Evolutionary conservation across 2,329 filamentous ascomycete species (phyloP).

Genomic region (Orbilia quercus): DNA sequence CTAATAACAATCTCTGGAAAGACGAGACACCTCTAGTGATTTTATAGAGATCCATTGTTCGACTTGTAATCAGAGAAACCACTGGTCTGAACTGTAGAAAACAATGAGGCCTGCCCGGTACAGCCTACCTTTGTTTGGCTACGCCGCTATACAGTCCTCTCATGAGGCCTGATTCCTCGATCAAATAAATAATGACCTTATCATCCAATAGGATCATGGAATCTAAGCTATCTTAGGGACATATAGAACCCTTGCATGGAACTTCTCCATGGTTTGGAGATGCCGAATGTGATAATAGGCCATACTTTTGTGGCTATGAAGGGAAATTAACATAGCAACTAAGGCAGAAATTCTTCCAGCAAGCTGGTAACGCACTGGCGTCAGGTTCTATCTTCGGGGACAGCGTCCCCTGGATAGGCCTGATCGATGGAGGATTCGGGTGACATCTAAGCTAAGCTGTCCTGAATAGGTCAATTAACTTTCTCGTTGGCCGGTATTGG

Average conservation of each 20-base stretch:
- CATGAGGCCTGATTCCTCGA: conserved; percentile 18
- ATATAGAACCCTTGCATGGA: conserved; percentile 10
- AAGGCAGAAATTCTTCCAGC: conserved; percentile 39
- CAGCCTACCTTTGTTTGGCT: conserved; percentile 33
- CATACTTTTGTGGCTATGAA: conserved; percentile 40
- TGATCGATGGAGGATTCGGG: conserved; percentile 5
- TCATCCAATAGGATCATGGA: conserved; percentile 41
- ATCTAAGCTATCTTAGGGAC: conserved; percentile 15
- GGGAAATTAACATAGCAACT: conserved; percentile 2
- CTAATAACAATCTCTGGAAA: background rate
- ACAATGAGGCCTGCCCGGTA: conserved; percentile 18
- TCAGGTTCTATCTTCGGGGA: conserved; percentile 17
- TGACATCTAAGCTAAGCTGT: no score
- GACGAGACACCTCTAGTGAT: conserved; percentile 14
- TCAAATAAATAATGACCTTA: conserved; percentile 40
- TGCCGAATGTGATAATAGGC: conserved; percentile 28
- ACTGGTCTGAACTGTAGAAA: background rate
- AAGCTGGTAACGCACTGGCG: background rate
- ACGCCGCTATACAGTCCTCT: conserved; percentile 26
- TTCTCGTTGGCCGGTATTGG: background rate
- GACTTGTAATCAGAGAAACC: background rate
- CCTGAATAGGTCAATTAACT: conserved; percentile 44
- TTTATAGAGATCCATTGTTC: conserved; percentile 50
- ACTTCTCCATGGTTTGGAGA: conserved; percentile 29
- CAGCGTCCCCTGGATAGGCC: background rate